Evolutionary conservation across 75 land plant genomes (phyloP).

Genomic region (Sequoia sempervirens): DNA sequence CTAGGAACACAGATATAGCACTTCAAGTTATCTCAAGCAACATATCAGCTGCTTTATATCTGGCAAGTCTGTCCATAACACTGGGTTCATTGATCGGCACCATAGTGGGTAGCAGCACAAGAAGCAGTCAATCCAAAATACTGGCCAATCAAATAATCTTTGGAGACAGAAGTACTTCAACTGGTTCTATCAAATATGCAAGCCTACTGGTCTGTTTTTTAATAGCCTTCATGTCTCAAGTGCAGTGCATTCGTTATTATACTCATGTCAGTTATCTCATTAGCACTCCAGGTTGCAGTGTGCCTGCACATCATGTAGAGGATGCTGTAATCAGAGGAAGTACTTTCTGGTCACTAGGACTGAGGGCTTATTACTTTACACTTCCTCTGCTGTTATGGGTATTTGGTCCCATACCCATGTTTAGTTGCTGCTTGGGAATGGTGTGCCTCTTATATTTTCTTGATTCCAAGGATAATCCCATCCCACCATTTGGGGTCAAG

Average conservation of each 20-base stretch:
- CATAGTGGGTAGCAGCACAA: slow-evolving; percentile 26
- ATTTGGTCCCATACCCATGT: slow-evolving; percentile 84
- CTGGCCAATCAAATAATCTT: slow-evolving; percentile 1
- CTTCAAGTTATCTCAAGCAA: slow-evolving; percentile 49
- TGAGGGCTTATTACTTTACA: slow-evolving; percentile 71
- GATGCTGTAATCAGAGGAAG: slow-evolving; percentile 55
- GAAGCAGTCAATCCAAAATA: not conserved
- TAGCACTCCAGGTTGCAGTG: slow-evolving; percentile 29
- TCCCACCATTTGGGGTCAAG: slow-evolving; percentile 6
- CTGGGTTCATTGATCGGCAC: slow-evolving; percentile 70
- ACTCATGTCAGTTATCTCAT: slow-evolving; percentile 72
- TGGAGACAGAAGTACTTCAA: slow-evolving; percentile 5
- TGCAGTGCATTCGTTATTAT: slow-evolving; percentile 70
- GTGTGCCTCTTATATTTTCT: slow-evolving; percentile 46
- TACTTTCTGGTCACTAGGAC: slow-evolving; percentile 72
- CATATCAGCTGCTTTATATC: slow-evolving; percentile 57
- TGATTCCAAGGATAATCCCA: slow-evolving; percentile 38
- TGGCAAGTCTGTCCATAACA: slow-evolving; percentile 60
- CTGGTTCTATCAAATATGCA: slow-evolving; percentile 31
- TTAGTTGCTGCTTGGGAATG: slow-evolving; percentile 35
- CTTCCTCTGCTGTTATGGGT: slow-evolving; percentile 84
- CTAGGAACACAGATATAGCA: slow-evolving; percentile 29
- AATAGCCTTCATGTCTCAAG: slow-evolving; percentile 62
- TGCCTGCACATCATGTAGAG: slow-evolving; percentile 44
- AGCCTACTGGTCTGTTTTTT: slow-evolving; percentile 64